These are phyloP conservation scores for Leccinum disarticulatum DNA, from an alignment of 768 basidiomycete genomes.

Conservation along the genomic window DNA sequence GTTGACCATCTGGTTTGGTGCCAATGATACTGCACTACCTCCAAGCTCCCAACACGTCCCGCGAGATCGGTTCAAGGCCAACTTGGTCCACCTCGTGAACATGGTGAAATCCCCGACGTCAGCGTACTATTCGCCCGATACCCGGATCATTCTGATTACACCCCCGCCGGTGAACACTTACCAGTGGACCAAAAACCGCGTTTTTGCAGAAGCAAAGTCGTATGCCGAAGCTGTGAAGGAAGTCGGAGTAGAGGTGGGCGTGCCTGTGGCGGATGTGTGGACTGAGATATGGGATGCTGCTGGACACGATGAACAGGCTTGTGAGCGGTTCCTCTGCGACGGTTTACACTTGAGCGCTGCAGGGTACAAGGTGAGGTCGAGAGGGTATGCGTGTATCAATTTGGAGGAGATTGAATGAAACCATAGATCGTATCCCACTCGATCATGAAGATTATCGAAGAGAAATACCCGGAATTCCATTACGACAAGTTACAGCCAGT, in stretches of 20 bases:
- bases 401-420: constrained; percentile 1
- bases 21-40: constrained; percentile 77
- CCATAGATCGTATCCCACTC: constrained; percentile 64
- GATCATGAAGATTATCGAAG: constrained; percentile 56
- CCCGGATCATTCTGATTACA: constrained; percentile 76
- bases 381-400: neutral
- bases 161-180: constrained; percentile 79
- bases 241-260: constrained; percentile 51
- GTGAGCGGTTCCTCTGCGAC: constrained; percentile 60
- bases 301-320: constrained; percentile 52
- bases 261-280: constrained; percentile 77
- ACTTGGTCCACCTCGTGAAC: constrained; percentile 61
- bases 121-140: constrained; percentile 63
- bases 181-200: constrained; percentile 48
- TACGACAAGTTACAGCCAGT: constrained; percentile 56
- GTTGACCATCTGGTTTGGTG: constrained; percentile 88
- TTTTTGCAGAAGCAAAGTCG: constrained; percentile 56
- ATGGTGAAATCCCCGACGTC: constrained; percentile 66
- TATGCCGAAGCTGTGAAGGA: constrained; percentile 74
- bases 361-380: constrained; percentile 65
- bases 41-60: constrained; percentile 80
- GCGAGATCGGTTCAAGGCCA: constrained; percentile 58
- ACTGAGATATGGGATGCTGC: constrained; percentile 67
- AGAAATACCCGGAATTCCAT: constrained; percentile 66
- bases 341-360: constrained; percentile 76